These are phyloP conservation scores for Trichomonas gallinae DNA, from an alignment of 208 protist species.

Conservation along the genomic window DNA sequence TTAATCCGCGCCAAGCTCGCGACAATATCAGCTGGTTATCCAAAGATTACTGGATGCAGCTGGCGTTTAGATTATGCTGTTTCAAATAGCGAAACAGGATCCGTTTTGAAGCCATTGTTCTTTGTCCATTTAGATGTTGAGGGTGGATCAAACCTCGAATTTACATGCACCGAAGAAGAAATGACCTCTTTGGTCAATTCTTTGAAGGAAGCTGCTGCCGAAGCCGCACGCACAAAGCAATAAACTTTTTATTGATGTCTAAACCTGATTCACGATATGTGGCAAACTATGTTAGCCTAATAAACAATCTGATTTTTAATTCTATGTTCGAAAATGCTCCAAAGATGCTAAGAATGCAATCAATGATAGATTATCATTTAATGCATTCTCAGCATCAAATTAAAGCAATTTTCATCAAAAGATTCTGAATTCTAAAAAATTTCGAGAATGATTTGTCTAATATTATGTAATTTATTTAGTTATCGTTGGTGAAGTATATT, in stretches of 20 bases:
- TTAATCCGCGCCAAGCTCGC: background rate
- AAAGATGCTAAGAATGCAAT: too few relatives aligned
- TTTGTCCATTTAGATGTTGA: background rate
- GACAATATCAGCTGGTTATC: background rate
- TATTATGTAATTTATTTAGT: too few relatives aligned
- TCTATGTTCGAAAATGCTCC: too few relatives aligned
- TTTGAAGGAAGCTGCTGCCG: background rate
- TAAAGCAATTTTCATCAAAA: too few relatives aligned
- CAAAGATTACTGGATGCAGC: background rate
- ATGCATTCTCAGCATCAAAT: too few relatives aligned
- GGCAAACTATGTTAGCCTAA: too few relatives aligned
- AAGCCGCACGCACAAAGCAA: background rate
- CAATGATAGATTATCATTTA: too few relatives aligned
- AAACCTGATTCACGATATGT: too few relatives aligned
- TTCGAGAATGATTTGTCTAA: too few relatives aligned
- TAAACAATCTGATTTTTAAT: too few relatives aligned
- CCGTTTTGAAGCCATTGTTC: background rate
- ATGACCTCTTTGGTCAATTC: background rate
- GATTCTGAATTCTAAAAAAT: too few relatives aligned
- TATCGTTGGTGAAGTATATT: too few relatives aligned
- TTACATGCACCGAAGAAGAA: conserved; percentile 20
- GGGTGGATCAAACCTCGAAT: background rate
- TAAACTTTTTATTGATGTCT: background rate
- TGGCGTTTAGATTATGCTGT: conserved; percentile 10
- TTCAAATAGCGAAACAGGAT: background rate